A percentile compares a stretch with the other conserved stretches of the same genome.
Conservation (phyloP, 305 asterid genomes). For the Rubia balearica region DNA sequence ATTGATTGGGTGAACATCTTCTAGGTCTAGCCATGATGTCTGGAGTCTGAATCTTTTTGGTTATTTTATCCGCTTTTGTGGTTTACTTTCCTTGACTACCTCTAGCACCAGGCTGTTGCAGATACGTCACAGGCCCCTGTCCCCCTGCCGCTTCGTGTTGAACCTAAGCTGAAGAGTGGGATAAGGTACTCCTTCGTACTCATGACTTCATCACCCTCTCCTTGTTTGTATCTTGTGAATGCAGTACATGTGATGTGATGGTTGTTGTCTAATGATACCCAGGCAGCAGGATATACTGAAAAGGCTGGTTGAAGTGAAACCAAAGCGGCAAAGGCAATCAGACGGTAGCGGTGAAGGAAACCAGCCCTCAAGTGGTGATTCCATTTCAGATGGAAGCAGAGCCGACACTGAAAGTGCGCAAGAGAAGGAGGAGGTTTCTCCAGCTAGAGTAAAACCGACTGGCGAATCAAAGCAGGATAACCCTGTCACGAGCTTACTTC, state of each 20-base stretch:
- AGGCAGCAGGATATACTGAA: constrained; percentile 93
- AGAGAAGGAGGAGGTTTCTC: constrained; percentile 22
- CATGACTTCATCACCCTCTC: not conserved
- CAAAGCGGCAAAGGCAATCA: constrained; percentile 51
- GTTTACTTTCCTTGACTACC: constrained; percentile 38
- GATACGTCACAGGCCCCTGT: constrained; percentile 67
- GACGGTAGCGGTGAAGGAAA: constrained; percentile 25
- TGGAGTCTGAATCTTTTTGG: not conserved
- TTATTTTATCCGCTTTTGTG: not conserved
- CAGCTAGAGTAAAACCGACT: constrained; percentile 25
- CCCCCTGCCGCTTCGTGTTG: constrained; percentile 92
- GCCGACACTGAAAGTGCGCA: constrained; percentile 15
- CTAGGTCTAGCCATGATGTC: not conserved
- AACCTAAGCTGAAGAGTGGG: constrained; percentile 94
- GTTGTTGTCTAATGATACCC: constrained; percentile 12
- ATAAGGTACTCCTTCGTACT: constrained; percentile 46
- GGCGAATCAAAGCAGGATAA: constrained; percentile 35
- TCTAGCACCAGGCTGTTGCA: constrained; percentile 73
- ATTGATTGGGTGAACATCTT: not conserved
- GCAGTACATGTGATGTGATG: not conserved
- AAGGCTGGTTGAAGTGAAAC: constrained; percentile 86
- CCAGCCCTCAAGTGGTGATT: constrained; percentile 25
- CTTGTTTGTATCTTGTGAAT: not conserved
- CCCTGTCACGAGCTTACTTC: constrained; percentile 70
- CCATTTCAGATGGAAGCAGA: constrained; percentile 28